A percentile compares a stretch with the other conserved stretches of the same genome.
Evolutionary conservation across 2,329 filamentous ascomycete species (phyloP).

Genomic region (Hysterium pulicare): DNA sequence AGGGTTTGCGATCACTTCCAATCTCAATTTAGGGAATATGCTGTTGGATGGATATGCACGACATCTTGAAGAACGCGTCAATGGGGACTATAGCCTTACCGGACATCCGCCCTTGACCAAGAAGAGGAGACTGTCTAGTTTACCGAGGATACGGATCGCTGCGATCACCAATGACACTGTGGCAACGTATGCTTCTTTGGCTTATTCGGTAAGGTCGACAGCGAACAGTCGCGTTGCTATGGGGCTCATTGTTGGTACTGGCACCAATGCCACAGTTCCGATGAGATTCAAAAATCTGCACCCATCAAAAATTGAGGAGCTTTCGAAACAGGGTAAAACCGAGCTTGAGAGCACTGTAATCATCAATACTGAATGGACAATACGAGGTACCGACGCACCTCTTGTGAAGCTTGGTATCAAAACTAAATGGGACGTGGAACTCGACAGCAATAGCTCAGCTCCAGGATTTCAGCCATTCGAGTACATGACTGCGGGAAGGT

Average conservation of each 20-base stretch:
- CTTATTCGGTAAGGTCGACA: slow-evolving; percentile 64
- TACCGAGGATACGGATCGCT: slow-evolving; percentile 67
- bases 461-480: slow-evolving; percentile 80
- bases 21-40: slow-evolving; percentile 59
- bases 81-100: slow-evolving; percentile 10
- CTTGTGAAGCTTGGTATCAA: slow-evolving; percentile 62
- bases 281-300: slow-evolving; percentile 63
- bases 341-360: slow-evolving; percentile 60
- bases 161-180: slow-evolving; percentile 82
- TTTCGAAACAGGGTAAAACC: slow-evolving; percentile 25
- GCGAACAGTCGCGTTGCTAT: slow-evolving; percentile 66
- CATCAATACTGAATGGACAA: slow-evolving; percentile 82
- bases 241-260: slow-evolving; percentile 78
- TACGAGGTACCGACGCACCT: slow-evolving; percentile 69
- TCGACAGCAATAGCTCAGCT: slow-evolving; percentile 64
- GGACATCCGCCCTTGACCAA: slow-evolving; percentile 18
- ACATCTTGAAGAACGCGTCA: slow-evolving; percentile 45
- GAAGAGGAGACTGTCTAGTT: slow-evolving; percentile 25
- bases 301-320: slow-evolving; percentile 53
- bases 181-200: slow-evolving; percentile 72
- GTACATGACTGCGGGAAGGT: slow-evolving; percentile 78
- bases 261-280: slow-evolving; percentile 76
- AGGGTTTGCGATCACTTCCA: slow-evolving; percentile 61
- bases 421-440: slow-evolving; percentile 65
- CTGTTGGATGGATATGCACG: slow-evolving; percentile 58